Base-by-base conservation (phyloP, 768 basidiomycete genomes). In the Leccinum imitatum region DNA sequence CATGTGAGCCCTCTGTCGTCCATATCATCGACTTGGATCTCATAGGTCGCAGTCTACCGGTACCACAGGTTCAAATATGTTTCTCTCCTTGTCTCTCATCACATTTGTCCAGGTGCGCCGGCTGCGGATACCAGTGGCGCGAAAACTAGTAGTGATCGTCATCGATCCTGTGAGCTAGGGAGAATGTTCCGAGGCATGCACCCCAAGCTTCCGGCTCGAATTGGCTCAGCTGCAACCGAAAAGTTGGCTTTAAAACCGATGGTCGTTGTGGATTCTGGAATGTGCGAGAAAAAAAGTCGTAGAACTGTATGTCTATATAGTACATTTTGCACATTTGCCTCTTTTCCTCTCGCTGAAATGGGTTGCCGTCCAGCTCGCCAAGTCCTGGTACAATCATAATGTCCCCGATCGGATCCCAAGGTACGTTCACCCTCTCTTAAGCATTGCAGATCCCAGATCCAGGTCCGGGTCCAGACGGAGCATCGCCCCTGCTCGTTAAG, bases 341-440 rank as follows among this genome's bases (percentile, higher is more conserved):
- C 35, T 37, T 37, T 37, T 6, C 35, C 35, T 35, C 35, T 37
- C 35, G n/a, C 52, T 54, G 61, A 65, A 54, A 97, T 97, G 95
- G 95, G 95, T 85, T 93, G 94, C 76, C 92, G 94, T 83, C 94
- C 95, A 65, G 93, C 95, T 79, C 89, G 91, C 92, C 60, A 95
- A 94, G 79, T 91, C 89, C 56, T 79, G 93, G 72, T 96, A 96
- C 84, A 95, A 96, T 81, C 93, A 94, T 81, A 94, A 94, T 92
- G 95, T 98, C 39, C 95, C 95, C 68, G 95, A 98, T 73, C 78
- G 67, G 95, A 98, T 73, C 78, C 94, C 68, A 97, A 95, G 84
- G 92, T 87, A 47, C 10, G 19, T 21, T 21, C 35, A 13, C 19
- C 46, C 37, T 47, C 11, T 46, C 10, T 13, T 10, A 37, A 15